Percentiles rank a stretch among this genome's conserved stretches.
Evolutionary conservation across 345 rosid genomes (phyloP).

Genomic region (Linum lewisii): DNA sequence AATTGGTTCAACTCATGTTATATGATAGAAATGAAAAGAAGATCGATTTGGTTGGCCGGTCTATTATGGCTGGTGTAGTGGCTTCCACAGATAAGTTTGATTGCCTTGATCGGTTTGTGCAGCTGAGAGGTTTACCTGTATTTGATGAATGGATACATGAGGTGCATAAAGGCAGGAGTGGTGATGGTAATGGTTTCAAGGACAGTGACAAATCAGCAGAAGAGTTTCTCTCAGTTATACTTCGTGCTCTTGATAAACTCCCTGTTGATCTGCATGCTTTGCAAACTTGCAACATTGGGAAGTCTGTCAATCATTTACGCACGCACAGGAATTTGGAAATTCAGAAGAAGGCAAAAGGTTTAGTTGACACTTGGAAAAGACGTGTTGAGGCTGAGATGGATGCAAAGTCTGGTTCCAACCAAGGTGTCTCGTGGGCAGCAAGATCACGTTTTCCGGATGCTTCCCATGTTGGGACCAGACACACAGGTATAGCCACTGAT

Average conservation of each 20-base stretch:
- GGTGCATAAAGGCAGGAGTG: constrained; percentile 74
- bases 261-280: constrained; percentile 88
- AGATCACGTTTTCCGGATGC: constrained; percentile 52
- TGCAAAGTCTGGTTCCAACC: constrained; percentile 57
- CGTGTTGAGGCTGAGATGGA: constrained; percentile 97
- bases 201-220: constrained; percentile 59
- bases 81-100: constrained; percentile 75
- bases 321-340: constrained; percentile 69
- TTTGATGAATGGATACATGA: constrained; percentile 98
- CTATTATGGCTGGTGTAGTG: constrained; percentile 60
- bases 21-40: constrained; percentile 62
- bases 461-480: constrained; percentile 46
- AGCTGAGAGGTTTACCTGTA: constrained; percentile 69
- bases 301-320: constrained; percentile 82
- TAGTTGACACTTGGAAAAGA: constrained; percentile 95
- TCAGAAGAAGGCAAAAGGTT: constrained; percentile 79
- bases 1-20: constrained; percentile 64
- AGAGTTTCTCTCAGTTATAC: constrained; percentile 61
- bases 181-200: constrained; percentile 54
- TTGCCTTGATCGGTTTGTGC: constrained; percentile 70
- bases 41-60: constrained; percentile 51
- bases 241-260: constrained; percentile 81
- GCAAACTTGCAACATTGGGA: constrained; percentile 81
- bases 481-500: constrained; percentile 47
- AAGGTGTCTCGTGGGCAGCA: constrained; percentile 54